Base-by-base conservation (phyloP, 2,329 filamentous ascomycete species). In the Grosmannia serpens region DNA sequence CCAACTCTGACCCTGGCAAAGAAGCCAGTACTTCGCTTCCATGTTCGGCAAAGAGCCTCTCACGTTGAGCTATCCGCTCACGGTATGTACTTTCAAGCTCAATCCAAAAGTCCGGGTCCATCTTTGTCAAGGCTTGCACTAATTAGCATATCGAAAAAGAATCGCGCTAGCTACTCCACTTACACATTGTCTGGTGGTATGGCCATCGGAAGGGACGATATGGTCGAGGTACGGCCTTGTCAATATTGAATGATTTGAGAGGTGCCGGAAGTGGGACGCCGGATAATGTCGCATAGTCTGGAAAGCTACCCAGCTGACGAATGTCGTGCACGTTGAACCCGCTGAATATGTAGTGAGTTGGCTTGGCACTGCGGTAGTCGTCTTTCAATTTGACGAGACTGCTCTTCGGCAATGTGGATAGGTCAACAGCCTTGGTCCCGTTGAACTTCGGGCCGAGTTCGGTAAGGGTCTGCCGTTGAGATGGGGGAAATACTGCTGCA, bases 111-210 rank as follows among this genome's bases (percentile, higher is more conserved):
- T 95, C 85, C 0, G 84, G 74, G 62, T 95, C 88, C 70, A 94
- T 74, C 64, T 89, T 95, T 50, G 81, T 85, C 10, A 92, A 74
- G 2, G 89, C 88, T 94, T 60, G 4, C 3, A 22, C 13, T 29
- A 26, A 4, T 49, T 50, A 58, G 17, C 17, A 53, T 52, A 7
- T 41, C n/a, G n/a, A 17, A n/a, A 11, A 22, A 6, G 44, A 13
- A 29, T 4, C n/a, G 5, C 20, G 4, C 22, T 3, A 31, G 38
- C n/a, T 20, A 27, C 7, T 41, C 13, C 20, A 52, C 85, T 65
- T 80, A 92, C 89, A 88, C 90, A 95, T 95, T 0, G 89, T 95
- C 68, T 95, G 90, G 67, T 94, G 88, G 67, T 95, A 95, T 0
- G 79, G 75, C 90, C 90, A 95, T 65, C 90, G 73, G 50, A 95